A percentile compares a stretch with the other conserved stretches of the same genome.
Evolutionary conservation across 108 stramenopile genomes (phyloP).

Genomic region (Fistulifera solaris): DNA sequence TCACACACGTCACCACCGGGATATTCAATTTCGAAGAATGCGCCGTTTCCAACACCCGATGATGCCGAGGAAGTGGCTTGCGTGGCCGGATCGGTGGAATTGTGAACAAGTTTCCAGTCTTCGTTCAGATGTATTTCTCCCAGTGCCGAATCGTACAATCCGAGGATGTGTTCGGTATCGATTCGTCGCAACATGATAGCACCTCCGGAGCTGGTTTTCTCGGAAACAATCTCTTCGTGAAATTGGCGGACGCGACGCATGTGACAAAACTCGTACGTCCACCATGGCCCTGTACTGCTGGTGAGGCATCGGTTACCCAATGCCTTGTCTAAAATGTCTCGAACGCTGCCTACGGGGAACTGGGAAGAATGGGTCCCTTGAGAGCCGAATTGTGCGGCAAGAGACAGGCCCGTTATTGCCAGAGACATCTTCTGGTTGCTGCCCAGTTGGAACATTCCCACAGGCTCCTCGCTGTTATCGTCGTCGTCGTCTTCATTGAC

Average conservation of each 20-base stretch:
- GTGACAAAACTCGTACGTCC: slow-evolving; percentile 77
- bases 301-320: slow-evolving; percentile 14
- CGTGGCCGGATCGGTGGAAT: slow-evolving; percentile 27
- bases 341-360: slow-evolving; percentile 18
- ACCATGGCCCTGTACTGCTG: slow-evolving; percentile 23
- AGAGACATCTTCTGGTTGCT: background rate
- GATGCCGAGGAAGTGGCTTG: too few relatives aligned
- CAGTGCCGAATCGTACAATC: slow-evolving; percentile 27
- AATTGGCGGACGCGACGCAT: slow-evolving; percentile 47
- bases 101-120: slow-evolving; percentile 64
- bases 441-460: too few relatives aligned
- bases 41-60: slow-evolving; percentile 44
- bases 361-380: background rate
- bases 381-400: background rate
- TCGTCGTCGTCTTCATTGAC: slow-evolving; percentile 8
- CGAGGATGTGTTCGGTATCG: slow-evolving; percentile 43
- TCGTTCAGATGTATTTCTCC: slow-evolving; percentile 34
- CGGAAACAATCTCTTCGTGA: slow-evolving; percentile 31
- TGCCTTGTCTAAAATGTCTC: slow-evolving; percentile 36
- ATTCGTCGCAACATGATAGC: slow-evolving; percentile 18
- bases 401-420: background rate
- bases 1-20: slow-evolving; percentile 61
- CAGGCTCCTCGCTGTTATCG: background rate
- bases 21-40: slow-evolving; percentile 67
- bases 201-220: slow-evolving; percentile 1